These are phyloP conservation scores for Ormosia emarginata DNA, from an alignment of 306 rosid genomes.

Conservation along the genomic window DNA sequence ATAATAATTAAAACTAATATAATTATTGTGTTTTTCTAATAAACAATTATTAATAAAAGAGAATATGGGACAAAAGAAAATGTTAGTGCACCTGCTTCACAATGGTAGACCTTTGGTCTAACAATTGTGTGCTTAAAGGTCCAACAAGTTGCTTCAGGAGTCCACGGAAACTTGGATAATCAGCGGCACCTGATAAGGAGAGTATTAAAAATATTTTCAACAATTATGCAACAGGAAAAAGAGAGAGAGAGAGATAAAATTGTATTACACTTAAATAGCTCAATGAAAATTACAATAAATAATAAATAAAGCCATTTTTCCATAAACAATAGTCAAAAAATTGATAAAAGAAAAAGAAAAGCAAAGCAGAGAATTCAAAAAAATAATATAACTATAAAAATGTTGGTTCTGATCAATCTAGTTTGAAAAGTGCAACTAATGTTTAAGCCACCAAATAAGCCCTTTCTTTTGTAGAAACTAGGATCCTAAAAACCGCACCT, in stretches of 20 bases:
- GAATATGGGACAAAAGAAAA: conserved; percentile 5
- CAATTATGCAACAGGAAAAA: not conserved
- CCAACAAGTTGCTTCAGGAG: conserved; percentile 92
- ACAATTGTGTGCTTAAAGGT: conserved; percentile 85
- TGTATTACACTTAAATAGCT: not conserved
- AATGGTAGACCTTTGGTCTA: conserved; percentile 96
- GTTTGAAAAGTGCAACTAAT: not conserved
- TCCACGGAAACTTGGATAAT: conserved; percentile 90
- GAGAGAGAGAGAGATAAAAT: not conserved
- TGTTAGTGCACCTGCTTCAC: conserved; percentile 81
- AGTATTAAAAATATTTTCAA: conserved; percentile 16
- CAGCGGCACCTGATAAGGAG: conserved; percentile 72
- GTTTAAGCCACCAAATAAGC: not conserved
- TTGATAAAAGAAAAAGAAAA: not conserved
- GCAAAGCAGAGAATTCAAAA: conserved; percentile 11
- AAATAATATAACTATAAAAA: not conserved
- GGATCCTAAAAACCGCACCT: conserved; percentile 4
- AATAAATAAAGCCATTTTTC: conserved; percentile 2
- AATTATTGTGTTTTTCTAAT: not conserved
- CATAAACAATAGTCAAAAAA: not conserved
- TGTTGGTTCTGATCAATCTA: not conserved
- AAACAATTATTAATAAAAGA: not conserved
- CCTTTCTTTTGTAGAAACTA: not conserved
- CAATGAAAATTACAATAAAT: not conserved
- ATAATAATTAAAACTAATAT: no score